Percentiles rank a stretch among this genome's conserved stretches.
Conservation (phyloP, 2,329 filamentous ascomycete genomes). For the Fusarium euwallaceae region DNA sequence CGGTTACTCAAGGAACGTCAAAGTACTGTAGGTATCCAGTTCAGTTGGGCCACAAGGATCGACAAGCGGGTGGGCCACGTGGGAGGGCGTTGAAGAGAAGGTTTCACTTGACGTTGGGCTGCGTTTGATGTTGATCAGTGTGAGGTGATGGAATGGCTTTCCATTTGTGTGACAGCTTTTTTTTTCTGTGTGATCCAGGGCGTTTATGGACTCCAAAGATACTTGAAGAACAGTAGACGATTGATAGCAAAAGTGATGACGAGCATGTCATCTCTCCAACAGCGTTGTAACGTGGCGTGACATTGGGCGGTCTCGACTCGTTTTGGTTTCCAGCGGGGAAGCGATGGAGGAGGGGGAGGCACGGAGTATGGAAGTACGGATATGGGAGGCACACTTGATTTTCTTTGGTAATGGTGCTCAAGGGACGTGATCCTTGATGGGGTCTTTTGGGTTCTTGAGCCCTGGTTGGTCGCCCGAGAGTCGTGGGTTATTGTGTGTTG, state of each 20-base stretch:
- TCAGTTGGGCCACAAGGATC: slow-evolving; percentile 15
- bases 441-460: neutral
- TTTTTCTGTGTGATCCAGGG: neutral
- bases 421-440: neutral
- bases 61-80: slow-evolving; percentile 37
- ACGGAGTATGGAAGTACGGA: neutral
- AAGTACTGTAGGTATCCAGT: neutral
- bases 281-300: slow-evolving; percentile 24
- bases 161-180: neutral
- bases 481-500: neutral
- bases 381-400: neutral
- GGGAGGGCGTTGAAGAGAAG: slow-evolving; percentile 25
- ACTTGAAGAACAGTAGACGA: neutral
- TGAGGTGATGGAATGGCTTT: slow-evolving; percentile 1
- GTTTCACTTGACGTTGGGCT: slow-evolving; percentile 29
- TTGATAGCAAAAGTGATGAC: neutral
- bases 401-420: neutral
- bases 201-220: neutral
- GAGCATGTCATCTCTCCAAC: neutral
- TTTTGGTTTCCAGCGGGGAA: neutral
- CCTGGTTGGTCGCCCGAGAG: neutral
- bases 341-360: slow-evolving; percentile 1
- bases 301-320: slow-evolving; percentile 24
- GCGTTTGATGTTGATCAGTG: slow-evolving; percentile 29
- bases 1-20: neutral